phyloP scores from a whole-genome alignment of 768 basidiomycete species.

The Tulasnella sp. region DNA sequence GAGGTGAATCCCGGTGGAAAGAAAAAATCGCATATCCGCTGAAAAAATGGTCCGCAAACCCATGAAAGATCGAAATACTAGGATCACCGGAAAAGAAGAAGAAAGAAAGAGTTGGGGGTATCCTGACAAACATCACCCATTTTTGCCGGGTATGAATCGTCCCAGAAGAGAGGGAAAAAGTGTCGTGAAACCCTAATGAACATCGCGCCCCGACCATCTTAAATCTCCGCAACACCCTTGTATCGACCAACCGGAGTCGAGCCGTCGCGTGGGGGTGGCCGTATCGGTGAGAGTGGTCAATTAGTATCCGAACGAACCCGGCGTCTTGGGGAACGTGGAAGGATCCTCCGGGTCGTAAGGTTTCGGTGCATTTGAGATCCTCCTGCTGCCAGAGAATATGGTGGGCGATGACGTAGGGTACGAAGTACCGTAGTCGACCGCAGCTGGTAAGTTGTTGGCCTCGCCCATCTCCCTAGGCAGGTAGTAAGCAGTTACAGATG shows the following conservation, averaged over 20 bases:
- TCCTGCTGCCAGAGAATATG: background rate
- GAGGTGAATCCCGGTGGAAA: no score
- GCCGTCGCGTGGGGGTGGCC: background rate
- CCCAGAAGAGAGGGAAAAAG: background rate
- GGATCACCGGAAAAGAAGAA: no score
- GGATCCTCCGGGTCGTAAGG: conserved; percentile 10
- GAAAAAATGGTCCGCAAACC: no score
- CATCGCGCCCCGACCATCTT: background rate
- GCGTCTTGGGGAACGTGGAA: conserved; percentile 18
- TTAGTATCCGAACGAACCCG: conserved; percentile 12
- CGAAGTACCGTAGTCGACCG: background rate
- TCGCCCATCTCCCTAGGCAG: background rate
- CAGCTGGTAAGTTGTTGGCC: background rate
- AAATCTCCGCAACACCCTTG: background rate
- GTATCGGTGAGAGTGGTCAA: background rate
- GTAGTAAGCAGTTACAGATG: background rate
- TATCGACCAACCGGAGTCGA: background rate
- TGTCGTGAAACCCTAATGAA: background rate
- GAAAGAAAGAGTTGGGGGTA: no score
- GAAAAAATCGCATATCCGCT: no score
- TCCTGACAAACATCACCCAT: no score
- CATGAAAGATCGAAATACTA: no score
- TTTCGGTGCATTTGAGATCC: background rate
- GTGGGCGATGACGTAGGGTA: background rate
- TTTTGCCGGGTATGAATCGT: no score